Conservation (phyloP, 2,329 filamentous ascomycete species). For the Penicillium sclerotiorum region DNA sequence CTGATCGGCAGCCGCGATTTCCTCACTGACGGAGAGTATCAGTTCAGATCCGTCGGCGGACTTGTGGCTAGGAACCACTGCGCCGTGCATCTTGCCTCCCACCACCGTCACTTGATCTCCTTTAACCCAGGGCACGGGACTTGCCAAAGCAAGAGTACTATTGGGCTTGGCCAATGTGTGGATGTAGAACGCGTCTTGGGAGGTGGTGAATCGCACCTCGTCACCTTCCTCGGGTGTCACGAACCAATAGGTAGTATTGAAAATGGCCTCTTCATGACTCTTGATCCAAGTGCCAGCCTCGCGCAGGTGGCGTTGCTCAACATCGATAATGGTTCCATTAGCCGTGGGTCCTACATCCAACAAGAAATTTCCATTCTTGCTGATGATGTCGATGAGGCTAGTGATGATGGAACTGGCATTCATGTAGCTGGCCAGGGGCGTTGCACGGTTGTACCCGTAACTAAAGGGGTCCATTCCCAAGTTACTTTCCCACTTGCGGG, state of each 20-base stretch:
- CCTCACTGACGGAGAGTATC: conserved; percentile 35
- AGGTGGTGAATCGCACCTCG: conserved; percentile 56
- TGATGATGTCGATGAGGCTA: conserved; percentile 55
- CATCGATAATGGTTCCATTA: conserved; percentile 56
- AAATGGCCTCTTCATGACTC: conserved; percentile 57
- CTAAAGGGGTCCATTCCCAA: conserved; percentile 62
- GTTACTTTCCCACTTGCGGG: conserved; percentile 63
- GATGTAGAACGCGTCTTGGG: conserved; percentile 57
- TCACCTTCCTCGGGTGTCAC: conserved; percentile 49
- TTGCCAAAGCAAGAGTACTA: conserved; percentile 44
- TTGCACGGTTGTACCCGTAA: conserved; percentile 63
- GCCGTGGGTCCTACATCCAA: conserved; percentile 60
- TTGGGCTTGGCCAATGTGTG: conserved; percentile 48
- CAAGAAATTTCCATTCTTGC: conserved; percentile 60
- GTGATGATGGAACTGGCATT: conserved; percentile 53
- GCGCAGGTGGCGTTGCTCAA: conserved; percentile 52
- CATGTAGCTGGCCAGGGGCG: conserved; percentile 54
- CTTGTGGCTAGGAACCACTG: conserved; percentile 35
- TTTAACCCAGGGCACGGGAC: conserved; percentile 50
- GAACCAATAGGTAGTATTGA: conserved; percentile 60
- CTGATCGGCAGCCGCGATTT: conserved; percentile 37
- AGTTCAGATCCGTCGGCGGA: conserved; percentile 27
- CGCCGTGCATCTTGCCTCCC: conserved; percentile 36
- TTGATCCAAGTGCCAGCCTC: conserved; percentile 59
- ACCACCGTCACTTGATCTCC: conserved; percentile 54